A percentile compares a stretch with the other conserved stretches of the same genome.
Evolutionary conservation across 352 stramenopile genomes (phyloP).

Genomic region (Phytophthora constricta): DNA sequence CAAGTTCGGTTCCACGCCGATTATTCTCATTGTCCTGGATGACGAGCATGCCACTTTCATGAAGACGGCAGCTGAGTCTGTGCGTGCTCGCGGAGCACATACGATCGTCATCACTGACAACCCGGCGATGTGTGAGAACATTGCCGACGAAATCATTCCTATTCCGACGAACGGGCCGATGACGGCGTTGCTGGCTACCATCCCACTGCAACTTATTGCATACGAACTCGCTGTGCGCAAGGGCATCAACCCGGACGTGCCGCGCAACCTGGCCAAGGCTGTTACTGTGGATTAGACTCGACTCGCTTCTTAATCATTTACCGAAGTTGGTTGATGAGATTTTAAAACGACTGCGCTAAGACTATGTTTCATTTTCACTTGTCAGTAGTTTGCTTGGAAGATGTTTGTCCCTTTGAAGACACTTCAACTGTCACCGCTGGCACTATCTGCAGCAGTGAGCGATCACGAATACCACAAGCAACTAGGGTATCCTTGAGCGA

Average conservation of each 20-base stretch:
- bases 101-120: constrained; percentile 99
- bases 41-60: constrained; percentile 97
- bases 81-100: constrained; percentile 95
- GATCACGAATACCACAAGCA: constrained; percentile 44
- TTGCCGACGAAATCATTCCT: constrained; percentile 93
- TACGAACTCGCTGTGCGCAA: constrained; percentile 97
- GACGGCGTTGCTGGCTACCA: constrained; percentile 95
- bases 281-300: constrained; percentile 97
- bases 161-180: constrained; percentile 98
- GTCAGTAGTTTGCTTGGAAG: neutral
- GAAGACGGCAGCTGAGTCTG: constrained; percentile 95
- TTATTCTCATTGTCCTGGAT: constrained; percentile 98
- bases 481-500: constrained; percentile 46
- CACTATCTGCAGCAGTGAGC: constrained; percentile 54
- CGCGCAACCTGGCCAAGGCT: constrained; percentile 98
- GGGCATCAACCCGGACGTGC: constrained; percentile 98
- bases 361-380: neutral
- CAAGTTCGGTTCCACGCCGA: constrained; percentile 95
- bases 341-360: constrained; percentile 17
- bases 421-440: constrained; percentile 15
- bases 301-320: constrained; percentile 6
- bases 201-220: constrained; percentile 98
- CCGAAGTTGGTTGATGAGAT: constrained; percentile 14
- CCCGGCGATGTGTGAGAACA: constrained; percentile 90
- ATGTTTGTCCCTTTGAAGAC: constrained; percentile 8